Evolutionary conservation across 176 grass and related monocot genomes (phyloP).

Genomic region (Otatea glauca): DNA sequence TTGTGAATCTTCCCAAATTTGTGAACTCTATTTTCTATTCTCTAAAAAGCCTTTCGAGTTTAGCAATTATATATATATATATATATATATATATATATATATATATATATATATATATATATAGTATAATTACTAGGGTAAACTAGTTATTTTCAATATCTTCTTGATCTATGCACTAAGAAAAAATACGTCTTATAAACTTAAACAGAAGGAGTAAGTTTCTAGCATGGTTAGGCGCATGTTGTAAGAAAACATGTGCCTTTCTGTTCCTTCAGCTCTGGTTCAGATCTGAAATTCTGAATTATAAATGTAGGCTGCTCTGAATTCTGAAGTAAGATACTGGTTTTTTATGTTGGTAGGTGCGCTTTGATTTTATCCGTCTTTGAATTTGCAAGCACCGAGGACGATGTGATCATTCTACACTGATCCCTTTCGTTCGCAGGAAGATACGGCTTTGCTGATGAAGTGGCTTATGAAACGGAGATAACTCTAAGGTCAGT

Average conservation of each 20-base stretch:
- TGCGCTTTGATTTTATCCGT: neutral
- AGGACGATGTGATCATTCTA: constrained; percentile 4
- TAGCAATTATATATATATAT: too few relatives aligned
- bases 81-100: too few relatives aligned
- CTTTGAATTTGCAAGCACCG: constrained; percentile 7
- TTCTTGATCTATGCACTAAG: too few relatives aligned
- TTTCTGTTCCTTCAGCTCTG: neutral
- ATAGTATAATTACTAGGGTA: too few relatives aligned
- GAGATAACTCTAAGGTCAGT: constrained; percentile 7
- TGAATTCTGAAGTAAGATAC: neutral
- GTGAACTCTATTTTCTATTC: too few relatives aligned
- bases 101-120: too few relatives aligned
- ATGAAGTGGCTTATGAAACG: neutral
- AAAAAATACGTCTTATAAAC: too few relatives aligned
- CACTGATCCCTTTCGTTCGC: neutral
- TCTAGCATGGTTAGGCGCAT: neutral
- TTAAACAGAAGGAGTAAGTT: too few relatives aligned
- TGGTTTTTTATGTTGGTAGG: neutral
- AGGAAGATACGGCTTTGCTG: neutral
- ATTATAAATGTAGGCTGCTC: neutral
- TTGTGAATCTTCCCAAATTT: too few relatives aligned
- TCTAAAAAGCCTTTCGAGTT: too few relatives aligned
- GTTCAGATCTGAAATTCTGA: neutral
- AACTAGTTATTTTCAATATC: too few relatives aligned
- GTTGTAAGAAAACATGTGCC: neutral